Conservation (phyloP, 1,139 yeast species). For the Debaryomycetaceae sp. region DNA sequence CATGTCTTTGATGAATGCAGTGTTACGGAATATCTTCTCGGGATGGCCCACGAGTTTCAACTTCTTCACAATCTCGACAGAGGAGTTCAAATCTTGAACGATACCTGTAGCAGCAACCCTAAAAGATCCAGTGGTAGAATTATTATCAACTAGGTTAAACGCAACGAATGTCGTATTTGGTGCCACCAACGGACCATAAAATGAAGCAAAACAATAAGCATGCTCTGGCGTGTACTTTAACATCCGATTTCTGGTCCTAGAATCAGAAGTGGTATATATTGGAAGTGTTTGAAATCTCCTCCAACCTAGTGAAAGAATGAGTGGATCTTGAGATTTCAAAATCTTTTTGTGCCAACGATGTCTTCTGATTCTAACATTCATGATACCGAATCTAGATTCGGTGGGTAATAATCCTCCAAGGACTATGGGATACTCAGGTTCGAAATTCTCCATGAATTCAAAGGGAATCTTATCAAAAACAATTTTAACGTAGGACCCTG, state of each 20-base stretch:
- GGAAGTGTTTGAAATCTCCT: conserved; percentile 97
- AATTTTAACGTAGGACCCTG: conserved; percentile 91
- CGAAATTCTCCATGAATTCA: conserved; percentile 84
- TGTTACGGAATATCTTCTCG: conserved; percentile 87
- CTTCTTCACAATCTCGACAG: conserved; percentile 91
- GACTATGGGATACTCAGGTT: conserved; percentile 80
- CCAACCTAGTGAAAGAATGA: conserved; percentile 94
- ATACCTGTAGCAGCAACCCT: conserved; percentile 98
- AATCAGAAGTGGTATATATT: conserved; percentile 92
- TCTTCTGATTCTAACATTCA: conserved; percentile 91
- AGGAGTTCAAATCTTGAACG: conserved; percentile 86
- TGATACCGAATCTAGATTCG: conserved; percentile 88
- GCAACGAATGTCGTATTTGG: conserved; percentile 98
- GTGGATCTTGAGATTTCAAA: conserved; percentile 91
- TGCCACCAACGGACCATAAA: conserved; percentile 95
- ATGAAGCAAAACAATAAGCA: conserved; percentile 92
- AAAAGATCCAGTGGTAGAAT: conserved; percentile 84
- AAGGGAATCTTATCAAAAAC: conserved; percentile 84
- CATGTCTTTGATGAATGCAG: conserved; percentile 97
- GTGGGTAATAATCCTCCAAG: conserved; percentile 89
- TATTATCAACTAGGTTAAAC: conserved; percentile 79
- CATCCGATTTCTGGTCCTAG: conserved; percentile 97
- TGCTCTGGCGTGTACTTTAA: conserved; percentile 98
- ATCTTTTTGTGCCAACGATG: conserved; percentile 99
- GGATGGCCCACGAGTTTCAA: conserved; percentile 95